These are phyloP conservation scores for Kwoniella sp. DNA, from an alignment of 768 basidiomycete genomes.

Conservation along the genomic window DNA sequence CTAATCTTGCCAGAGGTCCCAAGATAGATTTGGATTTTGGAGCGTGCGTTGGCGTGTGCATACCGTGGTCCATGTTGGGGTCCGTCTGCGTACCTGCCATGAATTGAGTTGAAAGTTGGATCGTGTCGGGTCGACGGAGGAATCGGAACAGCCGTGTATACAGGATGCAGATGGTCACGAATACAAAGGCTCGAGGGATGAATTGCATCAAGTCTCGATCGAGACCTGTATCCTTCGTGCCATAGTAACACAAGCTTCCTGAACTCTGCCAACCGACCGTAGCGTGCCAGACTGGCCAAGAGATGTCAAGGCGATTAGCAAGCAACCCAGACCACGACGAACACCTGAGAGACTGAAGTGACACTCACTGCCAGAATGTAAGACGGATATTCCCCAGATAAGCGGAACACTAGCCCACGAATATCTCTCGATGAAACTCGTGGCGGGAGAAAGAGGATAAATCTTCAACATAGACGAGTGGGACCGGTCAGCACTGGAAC, in stretches of 20 bases:
- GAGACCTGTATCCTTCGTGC: slow-evolving; percentile 6
- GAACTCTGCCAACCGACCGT: slow-evolving; percentile 40
- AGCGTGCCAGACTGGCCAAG: slow-evolving; percentile 39
- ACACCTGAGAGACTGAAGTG: too few species aligned
- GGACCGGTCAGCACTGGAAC: too few species aligned
- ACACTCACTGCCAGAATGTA: slow-evolving; percentile 48
- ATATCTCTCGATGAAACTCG: slow-evolving; percentile 39
- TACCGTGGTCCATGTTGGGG: background rate
- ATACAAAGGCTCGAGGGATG: slow-evolving; percentile 52
- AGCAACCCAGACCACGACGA: too few species aligned
- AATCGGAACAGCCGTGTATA: slow-evolving; percentile 51
- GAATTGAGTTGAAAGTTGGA: slow-evolving; percentile 44
- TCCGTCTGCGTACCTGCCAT: slow-evolving; percentile 23
- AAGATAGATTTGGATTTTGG: background rate
- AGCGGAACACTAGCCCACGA: slow-evolving; percentile 32
- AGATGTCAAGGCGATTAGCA: background rate
- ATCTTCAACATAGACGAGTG: slow-evolving; percentile 32
- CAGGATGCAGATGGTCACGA: slow-evolving; percentile 43
- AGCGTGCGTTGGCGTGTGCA: background rate
- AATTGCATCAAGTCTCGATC: slow-evolving; percentile 52
- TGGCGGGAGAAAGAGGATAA: slow-evolving; percentile 46
- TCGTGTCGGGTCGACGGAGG: slow-evolving; percentile 51
- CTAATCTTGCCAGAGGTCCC: slow-evolving; percentile 4
- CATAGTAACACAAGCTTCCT: slow-evolving; percentile 50
- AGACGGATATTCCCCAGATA: slow-evolving; percentile 40